Percentiles rank a stretch among this genome's conserved stretches.
Conservation (phyloP, 345 rosid species). For the Syzygium aromaticum region DNA sequence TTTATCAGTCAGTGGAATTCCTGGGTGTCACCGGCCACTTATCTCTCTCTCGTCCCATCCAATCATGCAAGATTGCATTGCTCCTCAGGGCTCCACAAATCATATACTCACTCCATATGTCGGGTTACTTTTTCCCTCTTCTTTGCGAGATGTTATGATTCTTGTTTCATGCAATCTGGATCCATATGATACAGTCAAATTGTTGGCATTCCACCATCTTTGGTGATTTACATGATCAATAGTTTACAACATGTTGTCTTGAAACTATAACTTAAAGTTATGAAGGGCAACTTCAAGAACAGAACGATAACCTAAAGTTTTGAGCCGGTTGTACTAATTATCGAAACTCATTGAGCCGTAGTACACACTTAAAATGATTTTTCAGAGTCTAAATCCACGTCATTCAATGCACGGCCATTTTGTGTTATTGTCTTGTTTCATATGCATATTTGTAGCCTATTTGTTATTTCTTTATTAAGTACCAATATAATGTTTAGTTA, state of each 20-base stretch:
- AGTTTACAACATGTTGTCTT: neutral
- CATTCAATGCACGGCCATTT: too few relatives aligned
- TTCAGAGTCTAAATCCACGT: too few relatives aligned
- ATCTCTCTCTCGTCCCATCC: neutral
- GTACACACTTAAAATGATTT: too few relatives aligned
- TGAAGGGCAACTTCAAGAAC: too few relatives aligned
- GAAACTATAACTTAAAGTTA: neutral
- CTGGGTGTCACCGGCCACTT: neutral
- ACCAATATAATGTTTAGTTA: too few relatives aligned
- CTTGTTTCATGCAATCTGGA: neutral
- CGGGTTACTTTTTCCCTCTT: neutral
- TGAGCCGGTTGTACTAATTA: too few relatives aligned
- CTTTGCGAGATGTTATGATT: neutral
- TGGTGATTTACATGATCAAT: neutral
- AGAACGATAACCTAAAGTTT: too few relatives aligned
- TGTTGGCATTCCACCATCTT: neutral
- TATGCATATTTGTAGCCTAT: too few relatives aligned
- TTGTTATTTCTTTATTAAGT: too few relatives aligned
- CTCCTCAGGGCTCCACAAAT: neutral
- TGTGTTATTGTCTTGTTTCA: too few relatives aligned
- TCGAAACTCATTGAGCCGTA: too few relatives aligned
- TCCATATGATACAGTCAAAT: neutral
- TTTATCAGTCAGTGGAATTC: neutral
- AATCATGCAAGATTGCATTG: neutral
- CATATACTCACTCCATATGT: neutral